Evolutionary conservation across 2,329 filamentous ascomycete species (phyloP).

Genomic region (Xylariaceae sp.): DNA sequence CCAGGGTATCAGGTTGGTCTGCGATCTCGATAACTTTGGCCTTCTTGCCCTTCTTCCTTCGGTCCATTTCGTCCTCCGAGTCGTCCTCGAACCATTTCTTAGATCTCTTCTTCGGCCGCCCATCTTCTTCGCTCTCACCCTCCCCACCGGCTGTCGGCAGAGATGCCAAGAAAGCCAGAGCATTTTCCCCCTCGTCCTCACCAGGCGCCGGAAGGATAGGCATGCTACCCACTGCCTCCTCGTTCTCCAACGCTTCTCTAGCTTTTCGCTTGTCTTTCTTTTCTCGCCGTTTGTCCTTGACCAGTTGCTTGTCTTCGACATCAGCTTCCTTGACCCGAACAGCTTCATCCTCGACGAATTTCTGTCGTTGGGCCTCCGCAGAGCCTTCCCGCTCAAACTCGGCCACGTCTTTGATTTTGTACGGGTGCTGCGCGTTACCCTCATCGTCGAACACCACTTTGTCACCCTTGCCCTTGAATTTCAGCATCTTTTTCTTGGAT

Average conservation of each 20-base stretch:
- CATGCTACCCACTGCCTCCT: slow-evolving; percentile 27
- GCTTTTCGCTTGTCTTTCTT: slow-evolving; percentile 72
- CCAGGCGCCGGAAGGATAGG: slow-evolving; percentile 35
- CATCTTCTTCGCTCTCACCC: slow-evolving; percentile 22
- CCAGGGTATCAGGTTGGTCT: slow-evolving; percentile 71
- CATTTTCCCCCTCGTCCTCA: slow-evolving; percentile 45
- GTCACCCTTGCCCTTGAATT: slow-evolving; percentile 80
- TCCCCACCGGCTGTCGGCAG: slow-evolving; percentile 44
- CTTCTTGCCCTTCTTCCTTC: slow-evolving; percentile 43
- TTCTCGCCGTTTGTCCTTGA: slow-evolving; percentile 71
- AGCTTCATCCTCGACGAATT: slow-evolving; percentile 74
- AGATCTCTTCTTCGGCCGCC: slow-evolving; percentile 54
- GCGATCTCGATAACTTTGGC: slow-evolving; percentile 55
- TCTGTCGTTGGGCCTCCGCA: slow-evolving; percentile 69
- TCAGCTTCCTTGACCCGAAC: slow-evolving; percentile 71
- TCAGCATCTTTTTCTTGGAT: slow-evolving; percentile 90
- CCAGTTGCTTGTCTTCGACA: slow-evolving; percentile 74
- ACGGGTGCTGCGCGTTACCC: slow-evolving; percentile 76
- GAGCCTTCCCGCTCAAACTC: slow-evolving; percentile 72
- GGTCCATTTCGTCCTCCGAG: slow-evolving; percentile 44
- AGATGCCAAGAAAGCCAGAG: slow-evolving; percentile 54
- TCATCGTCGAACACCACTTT: slow-evolving; percentile 93
- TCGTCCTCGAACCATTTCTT: slow-evolving; percentile 80
- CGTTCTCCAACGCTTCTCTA: slow-evolving; percentile 51
- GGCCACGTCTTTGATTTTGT: slow-evolving; percentile 83